These are phyloP conservation scores for Polysphondylium violaceum DNA, from an alignment of 78 protist genomes.

Conservation along the genomic window DNA sequence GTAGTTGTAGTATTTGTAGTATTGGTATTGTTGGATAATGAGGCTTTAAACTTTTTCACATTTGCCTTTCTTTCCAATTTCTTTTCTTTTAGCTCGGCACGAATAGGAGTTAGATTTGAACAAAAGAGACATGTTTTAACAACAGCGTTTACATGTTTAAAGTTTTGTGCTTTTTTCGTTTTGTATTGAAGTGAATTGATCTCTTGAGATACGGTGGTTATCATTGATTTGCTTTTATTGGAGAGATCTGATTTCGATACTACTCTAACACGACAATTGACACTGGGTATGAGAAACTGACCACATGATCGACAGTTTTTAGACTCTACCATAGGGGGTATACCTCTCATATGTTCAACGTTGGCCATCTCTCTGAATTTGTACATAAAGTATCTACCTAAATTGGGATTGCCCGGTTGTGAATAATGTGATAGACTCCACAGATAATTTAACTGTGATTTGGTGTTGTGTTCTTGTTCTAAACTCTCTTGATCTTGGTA, in stretches of 20 bases:
- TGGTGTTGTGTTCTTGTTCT: neutral
- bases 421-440: constrained; percentile 3
- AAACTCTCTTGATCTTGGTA: neutral
- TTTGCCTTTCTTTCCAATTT: neutral
- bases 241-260: neutral
- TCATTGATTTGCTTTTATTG: neutral
- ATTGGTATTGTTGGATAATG: neutral
- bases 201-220: neutral
- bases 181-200: neutral
- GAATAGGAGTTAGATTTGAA: neutral
- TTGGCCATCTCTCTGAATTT: constrained; percentile 16
- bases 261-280: constrained; percentile 45
- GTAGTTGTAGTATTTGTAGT: neutral
- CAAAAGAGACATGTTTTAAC: constrained; percentile 7
- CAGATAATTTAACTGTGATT: neutral
- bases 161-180: neutral
- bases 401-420: neutral
- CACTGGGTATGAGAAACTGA: constrained; percentile 28
- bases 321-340: neutral
- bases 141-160: neutral
- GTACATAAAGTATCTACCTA: constrained; percentile 31
- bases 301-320: constrained; percentile 46
- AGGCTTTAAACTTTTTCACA: neutral
- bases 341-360: neutral
- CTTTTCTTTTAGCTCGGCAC: neutral